These are phyloP conservation scores for Metarhizium rileyi DNA, from an alignment of 2,329 filamentous ascomycete genomes.

Conservation along the genomic window DNA sequence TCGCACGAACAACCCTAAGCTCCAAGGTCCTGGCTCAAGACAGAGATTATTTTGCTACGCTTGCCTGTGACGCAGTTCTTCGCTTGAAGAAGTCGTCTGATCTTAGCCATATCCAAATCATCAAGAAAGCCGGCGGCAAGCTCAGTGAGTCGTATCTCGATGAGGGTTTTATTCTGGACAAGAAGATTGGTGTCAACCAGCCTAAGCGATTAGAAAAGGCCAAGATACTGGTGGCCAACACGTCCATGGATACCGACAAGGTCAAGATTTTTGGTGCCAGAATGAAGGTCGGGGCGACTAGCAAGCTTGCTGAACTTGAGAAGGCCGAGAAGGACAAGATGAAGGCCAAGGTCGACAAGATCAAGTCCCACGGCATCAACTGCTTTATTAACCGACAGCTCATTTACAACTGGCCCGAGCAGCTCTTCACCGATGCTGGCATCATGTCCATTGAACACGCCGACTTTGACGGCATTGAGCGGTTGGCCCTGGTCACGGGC, in stretches of 20 bases:
- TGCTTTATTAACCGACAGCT: slow-evolving; percentile 99
- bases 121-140: slow-evolving; percentile 98
- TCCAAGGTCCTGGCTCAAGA: slow-evolving; percentile 96
- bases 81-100: slow-evolving; percentile 85
- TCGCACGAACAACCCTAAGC: slow-evolving; percentile 90
- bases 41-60: slow-evolving; percentile 77
- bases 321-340: slow-evolving; percentile 99
- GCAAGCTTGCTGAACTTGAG: slow-evolving; percentile 95
- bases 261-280: slow-evolving; percentile 98
- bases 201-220: slow-evolving; percentile 95
- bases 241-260: slow-evolving; percentile 99
- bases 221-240: slow-evolving; percentile 96
- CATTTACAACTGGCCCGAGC: slow-evolving; percentile 99
- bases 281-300: slow-evolving; percentile 92
- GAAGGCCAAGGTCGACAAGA: slow-evolving; percentile 98
- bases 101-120: slow-evolving; percentile 96
- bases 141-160: slow-evolving; percentile 95
- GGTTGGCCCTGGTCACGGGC: slow-evolving; percentile 86
- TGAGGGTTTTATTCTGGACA: slow-evolving; percentile 96
- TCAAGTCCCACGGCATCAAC: slow-evolving; percentile 98
- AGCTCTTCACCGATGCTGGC: slow-evolving; percentile 93
- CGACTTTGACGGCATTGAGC: slow-evolving; percentile 96
- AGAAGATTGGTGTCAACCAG: slow-evolving; percentile 98
- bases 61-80: slow-evolving; percentile 86
- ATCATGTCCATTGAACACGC: slow-evolving; percentile 99